Conservation (phyloP, 768 basidiomycete species). For the Tulasnella sp. region DNA sequence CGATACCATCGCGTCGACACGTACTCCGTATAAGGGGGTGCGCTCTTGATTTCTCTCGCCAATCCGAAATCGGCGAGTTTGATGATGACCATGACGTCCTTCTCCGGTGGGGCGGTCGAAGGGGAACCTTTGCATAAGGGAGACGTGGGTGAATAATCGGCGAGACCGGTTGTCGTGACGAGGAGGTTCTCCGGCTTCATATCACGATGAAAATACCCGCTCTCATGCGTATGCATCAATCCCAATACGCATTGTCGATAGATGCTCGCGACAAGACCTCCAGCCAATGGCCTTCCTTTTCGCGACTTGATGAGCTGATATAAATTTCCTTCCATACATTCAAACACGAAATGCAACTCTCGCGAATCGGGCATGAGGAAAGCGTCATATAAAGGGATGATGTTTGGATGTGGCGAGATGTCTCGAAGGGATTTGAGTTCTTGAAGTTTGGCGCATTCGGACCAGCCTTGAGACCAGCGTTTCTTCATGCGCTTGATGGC, state of each 20-base stretch:
- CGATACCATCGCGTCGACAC: slow-evolving; percentile 99
- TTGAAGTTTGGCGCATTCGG: slow-evolving; percentile 88
- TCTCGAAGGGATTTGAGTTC: slow-evolving; percentile 95
- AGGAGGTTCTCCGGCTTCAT: slow-evolving; percentile 99
- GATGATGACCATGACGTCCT: slow-evolving; percentile 92
- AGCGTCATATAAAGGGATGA: slow-evolving; percentile 98
- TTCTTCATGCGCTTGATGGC: slow-evolving; percentile 98
- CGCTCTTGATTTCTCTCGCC: slow-evolving; percentile 75
- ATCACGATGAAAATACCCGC: slow-evolving; percentile 97
- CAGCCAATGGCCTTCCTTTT: slow-evolving; percentile 89
- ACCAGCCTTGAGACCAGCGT: slow-evolving; percentile 96
- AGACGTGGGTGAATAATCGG: slow-evolving; percentile 79
- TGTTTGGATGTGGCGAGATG: slow-evolving; percentile 91
- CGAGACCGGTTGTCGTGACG: slow-evolving; percentile 92
- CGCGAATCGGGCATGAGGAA: slow-evolving; percentile 93
- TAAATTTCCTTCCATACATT: slow-evolving; percentile 99
- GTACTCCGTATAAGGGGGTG: slow-evolving; percentile 96
- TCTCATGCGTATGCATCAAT: slow-evolving; percentile 80
- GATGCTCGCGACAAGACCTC: slow-evolving; percentile 89
- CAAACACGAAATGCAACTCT: slow-evolving; percentile 98
- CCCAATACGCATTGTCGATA: slow-evolving; percentile 87
- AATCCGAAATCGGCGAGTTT: slow-evolving; percentile 98
- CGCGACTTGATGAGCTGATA: slow-evolving; percentile 98
- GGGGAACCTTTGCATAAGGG: slow-evolving; percentile 41
- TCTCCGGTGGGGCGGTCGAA: slow-evolving; percentile 56